Conservation (phyloP, 352 stramenopile genomes). For the Globisporangium acanthophoron region DNA sequence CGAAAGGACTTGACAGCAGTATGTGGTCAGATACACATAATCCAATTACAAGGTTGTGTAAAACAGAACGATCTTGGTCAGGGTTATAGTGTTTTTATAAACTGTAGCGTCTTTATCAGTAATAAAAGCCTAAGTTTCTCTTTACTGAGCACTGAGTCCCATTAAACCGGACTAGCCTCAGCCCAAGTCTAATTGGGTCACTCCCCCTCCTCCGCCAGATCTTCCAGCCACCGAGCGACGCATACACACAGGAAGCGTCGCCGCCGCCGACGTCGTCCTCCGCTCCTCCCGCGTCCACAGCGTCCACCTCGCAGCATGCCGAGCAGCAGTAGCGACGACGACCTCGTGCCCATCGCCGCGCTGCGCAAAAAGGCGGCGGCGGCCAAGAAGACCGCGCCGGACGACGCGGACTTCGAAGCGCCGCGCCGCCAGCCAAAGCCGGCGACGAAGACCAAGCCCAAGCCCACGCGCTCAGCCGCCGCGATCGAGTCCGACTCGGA, state of each 20-base stretch:
- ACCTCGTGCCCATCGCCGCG: conserved; percentile 64
- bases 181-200: not conserved
- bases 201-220: not conserved
- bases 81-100: too few species aligned
- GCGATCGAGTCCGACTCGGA: conserved; percentile 37
- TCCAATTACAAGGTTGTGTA: too few species aligned
- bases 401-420: conserved; percentile 12
- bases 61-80: too few species aligned
- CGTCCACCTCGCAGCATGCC: conserved; percentile 10
- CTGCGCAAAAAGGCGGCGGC: conserved; percentile 43
- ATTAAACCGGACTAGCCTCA: not conserved
- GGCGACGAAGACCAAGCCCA: conserved; percentile 19
- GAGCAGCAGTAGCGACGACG: conserved; percentile 70
- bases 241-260: not conserved
- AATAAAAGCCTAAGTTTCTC: too few species aligned
- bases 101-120: too few species aligned
- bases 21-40: too few species aligned
- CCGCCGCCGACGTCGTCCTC: not conserved
- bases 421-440: conserved; percentile 10
- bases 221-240: not conserved
- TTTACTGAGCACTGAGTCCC: too few species aligned
- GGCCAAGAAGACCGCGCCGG: conserved; percentile 19
- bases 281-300: not conserved
- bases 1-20: too few species aligned
- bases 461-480: conserved; percentile 26